Evolutionary conservation across 352 stramenopile genomes (phyloP).

Genomic region (Globisporangium solare): DNA sequence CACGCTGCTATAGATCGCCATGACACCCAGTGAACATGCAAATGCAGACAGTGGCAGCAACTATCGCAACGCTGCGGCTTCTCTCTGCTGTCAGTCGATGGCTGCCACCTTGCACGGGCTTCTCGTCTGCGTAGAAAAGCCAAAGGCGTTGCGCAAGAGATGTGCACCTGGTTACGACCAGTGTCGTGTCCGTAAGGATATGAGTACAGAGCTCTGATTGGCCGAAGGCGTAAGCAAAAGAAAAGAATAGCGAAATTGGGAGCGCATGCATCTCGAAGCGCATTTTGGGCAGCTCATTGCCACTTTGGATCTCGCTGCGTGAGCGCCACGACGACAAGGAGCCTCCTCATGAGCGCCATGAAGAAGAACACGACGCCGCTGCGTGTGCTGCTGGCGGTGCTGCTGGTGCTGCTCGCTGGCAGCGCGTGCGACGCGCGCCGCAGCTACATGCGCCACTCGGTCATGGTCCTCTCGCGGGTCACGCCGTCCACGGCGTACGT

Average conservation of each 20-base stretch:
- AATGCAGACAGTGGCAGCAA: too few relatives aligned
- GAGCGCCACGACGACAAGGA: neutral
- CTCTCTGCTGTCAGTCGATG: too few relatives aligned
- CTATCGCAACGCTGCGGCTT: too few relatives aligned
- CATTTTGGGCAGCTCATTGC: neutral
- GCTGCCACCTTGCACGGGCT: too few relatives aligned
- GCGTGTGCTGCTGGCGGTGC: slow-evolving; percentile 14
- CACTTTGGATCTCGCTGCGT: neutral
- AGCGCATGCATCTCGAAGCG: neutral
- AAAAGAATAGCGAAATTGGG: neutral
- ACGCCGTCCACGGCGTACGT: neutral
- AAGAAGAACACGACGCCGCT: slow-evolving; percentile 8
- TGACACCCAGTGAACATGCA: too few relatives aligned
- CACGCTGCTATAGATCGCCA: too few relatives aligned
- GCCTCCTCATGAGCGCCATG: neutral
- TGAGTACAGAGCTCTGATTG: neutral
- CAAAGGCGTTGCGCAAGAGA: too few relatives aligned
- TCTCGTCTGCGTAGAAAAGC: too few relatives aligned
- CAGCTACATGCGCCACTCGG: slow-evolving; percentile 3
- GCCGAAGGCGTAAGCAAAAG: neutral
- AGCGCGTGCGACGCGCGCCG: slow-evolving; percentile 8
- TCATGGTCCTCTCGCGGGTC: slow-evolving; percentile 7
- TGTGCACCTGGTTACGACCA: neutral
- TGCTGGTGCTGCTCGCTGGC: slow-evolving; percentile 4
- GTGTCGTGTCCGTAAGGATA: neutral